phyloP scores from a whole-genome alignment of 805 yeast species.

The Yarrowia yakushimensis region DNA sequence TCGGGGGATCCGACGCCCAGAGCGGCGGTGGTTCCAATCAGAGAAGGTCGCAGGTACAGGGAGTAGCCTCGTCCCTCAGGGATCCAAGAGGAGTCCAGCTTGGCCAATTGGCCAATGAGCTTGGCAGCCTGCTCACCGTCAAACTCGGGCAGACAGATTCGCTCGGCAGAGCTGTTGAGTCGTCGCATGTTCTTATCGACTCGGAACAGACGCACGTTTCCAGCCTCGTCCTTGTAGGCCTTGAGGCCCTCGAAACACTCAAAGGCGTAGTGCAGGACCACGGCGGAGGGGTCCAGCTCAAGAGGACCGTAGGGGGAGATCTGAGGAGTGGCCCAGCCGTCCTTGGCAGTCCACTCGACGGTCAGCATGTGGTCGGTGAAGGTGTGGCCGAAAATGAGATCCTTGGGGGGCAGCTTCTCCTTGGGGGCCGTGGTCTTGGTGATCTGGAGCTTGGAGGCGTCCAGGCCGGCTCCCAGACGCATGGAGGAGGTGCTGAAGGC shows the following conservation, averaged over 20 bases:
- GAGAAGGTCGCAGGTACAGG: conserved; percentile 86
- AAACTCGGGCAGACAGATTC: conserved; percentile 86
- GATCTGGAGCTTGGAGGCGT: conserved; percentile 52
- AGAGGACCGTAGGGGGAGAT: conserved; percentile 81
- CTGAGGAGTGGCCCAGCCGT: conserved; percentile 88
- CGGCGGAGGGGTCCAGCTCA: conserved; percentile 76
- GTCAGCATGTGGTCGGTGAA: conserved; percentile 89
- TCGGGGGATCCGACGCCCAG: conserved; percentile 84
- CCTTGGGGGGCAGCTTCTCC: conserved; percentile 53
- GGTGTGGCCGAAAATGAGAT: conserved; percentile 65
- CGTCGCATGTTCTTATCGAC: conserved; percentile 89
- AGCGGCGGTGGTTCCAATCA: conserved; percentile 88
- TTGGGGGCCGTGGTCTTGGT: conserved; percentile 51
- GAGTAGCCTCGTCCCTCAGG: conserved; percentile 89
- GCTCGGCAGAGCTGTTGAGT: conserved; percentile 81
- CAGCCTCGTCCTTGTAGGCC: conserved; percentile 65
- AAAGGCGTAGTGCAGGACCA: conserved; percentile 92
- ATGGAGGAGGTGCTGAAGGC: conserved; percentile 3
- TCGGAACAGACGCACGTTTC: conserved; percentile 77
- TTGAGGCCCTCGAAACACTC: conserved; percentile 95
- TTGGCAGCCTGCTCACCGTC: conserved; percentile 73
- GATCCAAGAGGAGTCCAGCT: conserved; percentile 70
- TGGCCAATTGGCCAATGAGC: conserved; percentile 70
- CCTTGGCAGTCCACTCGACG: conserved; percentile 70
- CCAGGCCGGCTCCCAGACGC: conserved; percentile 43